Evolutionary conservation across 345 rosid species (phyloP), one percentile per base, ranked within the genome.

Genomic region (Nasturtium officinale): DNA sequence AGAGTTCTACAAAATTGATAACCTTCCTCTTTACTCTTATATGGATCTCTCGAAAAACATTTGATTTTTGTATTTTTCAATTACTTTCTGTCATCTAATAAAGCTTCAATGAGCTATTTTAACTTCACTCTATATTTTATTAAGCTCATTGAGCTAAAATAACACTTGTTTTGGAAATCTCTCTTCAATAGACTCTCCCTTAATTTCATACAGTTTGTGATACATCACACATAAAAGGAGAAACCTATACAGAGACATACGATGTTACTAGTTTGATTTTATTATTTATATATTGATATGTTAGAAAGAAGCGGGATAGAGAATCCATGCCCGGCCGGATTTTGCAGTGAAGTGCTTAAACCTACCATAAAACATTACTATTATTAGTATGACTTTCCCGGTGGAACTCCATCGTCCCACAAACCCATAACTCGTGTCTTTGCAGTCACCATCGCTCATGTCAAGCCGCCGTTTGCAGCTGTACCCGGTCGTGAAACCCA

Each of bases 321-420:
- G 77, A n/a, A 65, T 81, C 93, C 91, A 88, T 26, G 89, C 72
- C 9, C 80, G 47, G 5, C 87, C 89, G 56, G 72, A 83, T 15
- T 72, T 77, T 26, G 78, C 6, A 17, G 40, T 38, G 78, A 80
- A 90, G 5, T 71, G 67, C 76, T 86, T 88, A 11, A 88, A 76
- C 67, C 84, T 85, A 42, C 91, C 94, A 45, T 77, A 84, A 16
- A 88, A 71, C 90, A 88, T 90, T 32, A 88, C 87, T 15, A 83
- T 0, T 25, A 84, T 83, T 29, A 88, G 82, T 43, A 86, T 48
- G 15, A 75, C 1, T 53, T 90, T 90, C 6, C 85, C 91, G 0
- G 3, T 0, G 3, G 42, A 59, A 72, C 89, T 88, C 94, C 94
- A 86, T 61, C 74, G 71, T 61, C 91, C 96, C 0, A 9, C 84